Conservation (phyloP, 352 stramenopile genomes). For the Aphanomyces astaci region DNA sequence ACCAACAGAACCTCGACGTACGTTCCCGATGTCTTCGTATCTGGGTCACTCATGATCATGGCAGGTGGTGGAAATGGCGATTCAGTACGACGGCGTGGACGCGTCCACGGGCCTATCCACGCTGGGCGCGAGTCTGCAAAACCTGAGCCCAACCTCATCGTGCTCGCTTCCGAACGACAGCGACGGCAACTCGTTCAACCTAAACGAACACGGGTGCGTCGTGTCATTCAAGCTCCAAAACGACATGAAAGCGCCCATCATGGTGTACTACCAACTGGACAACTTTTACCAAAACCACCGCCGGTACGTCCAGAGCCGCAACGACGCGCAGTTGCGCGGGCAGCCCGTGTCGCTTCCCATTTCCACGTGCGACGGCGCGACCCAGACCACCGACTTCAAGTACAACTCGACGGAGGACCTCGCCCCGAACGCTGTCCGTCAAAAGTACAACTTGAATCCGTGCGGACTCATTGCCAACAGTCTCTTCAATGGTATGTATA, state of each 20-base stretch:
- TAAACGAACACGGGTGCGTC: slow-evolving; percentile 19
- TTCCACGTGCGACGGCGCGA: slow-evolving; percentile 78
- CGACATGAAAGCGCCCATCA: slow-evolving; percentile 76
- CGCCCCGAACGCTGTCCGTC: slow-evolving; percentile 27
- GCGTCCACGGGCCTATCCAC: not conserved
- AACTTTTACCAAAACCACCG: slow-evolving; percentile 94
- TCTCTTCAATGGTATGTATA: slow-evolving; percentile 80
- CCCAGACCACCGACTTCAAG: slow-evolving; percentile 33
- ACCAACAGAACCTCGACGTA: slow-evolving; percentile 26
- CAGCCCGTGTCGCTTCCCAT: slow-evolving; percentile 35
- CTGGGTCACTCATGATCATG: too few relatives aligned
- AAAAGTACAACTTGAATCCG: slow-evolving; percentile 31
- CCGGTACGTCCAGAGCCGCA: slow-evolving; percentile 49
- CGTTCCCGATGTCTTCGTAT: too few relatives aligned
- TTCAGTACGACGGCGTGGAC: slow-evolving; percentile 29
- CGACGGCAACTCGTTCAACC: slow-evolving; percentile 24
- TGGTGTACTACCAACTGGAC: slow-evolving; percentile 88
- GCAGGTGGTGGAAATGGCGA: slow-evolving; percentile 30
- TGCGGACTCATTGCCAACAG: slow-evolving; percentile 90
- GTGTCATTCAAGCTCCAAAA: slow-evolving; percentile 41
- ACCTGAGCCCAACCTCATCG: slow-evolving; percentile 28
- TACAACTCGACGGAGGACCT: slow-evolving; percentile 60
- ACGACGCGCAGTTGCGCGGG: slow-evolving; percentile 42
- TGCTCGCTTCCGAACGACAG: slow-evolving; percentile 26
- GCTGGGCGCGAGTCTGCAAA: slow-evolving; percentile 28